Conservation (phyloP, 176 grass and related monocot genomes). For the Tuctoria greenei region DNA sequence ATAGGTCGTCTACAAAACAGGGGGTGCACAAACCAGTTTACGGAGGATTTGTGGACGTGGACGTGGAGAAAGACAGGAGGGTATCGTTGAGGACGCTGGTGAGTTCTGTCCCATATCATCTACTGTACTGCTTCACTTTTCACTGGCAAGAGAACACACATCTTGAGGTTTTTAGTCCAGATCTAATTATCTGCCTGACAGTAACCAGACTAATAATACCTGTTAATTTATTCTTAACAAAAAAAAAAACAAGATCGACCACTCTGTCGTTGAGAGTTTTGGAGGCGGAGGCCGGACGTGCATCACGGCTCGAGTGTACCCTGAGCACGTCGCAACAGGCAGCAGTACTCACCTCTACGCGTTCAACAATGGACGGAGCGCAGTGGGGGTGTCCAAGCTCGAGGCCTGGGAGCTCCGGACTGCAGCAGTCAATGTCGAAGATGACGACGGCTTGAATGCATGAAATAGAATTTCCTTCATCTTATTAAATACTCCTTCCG, state of each 20-base stretch:
- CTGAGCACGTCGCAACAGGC: conserved; percentile 40
- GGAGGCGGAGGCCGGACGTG: conserved; percentile 48
- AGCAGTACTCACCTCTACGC: conserved; percentile 41
- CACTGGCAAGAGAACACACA: background rate
- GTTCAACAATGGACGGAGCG: conserved; percentile 59
- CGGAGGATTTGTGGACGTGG: conserved; percentile 54
- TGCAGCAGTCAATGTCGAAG: conserved; percentile 33
- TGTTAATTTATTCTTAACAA: background rate
- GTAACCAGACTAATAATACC: background rate
- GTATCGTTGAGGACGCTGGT: conserved; percentile 77
- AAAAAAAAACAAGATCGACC: conserved; percentile 54
- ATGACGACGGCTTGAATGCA: conserved; percentile 28
- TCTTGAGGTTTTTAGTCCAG: background rate
- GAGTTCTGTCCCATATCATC: background rate
- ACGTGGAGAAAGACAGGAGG: conserved; percentile 51
- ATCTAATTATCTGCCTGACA: background rate
- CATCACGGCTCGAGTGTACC: conserved; percentile 66
- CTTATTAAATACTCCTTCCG: too few species aligned
- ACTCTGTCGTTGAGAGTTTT: conserved; percentile 66
- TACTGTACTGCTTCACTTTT: background rate
- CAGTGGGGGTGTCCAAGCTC: conserved; percentile 48
- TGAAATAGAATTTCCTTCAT: background rate
- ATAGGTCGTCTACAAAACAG: conserved; percentile 49
- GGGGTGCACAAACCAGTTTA: conserved; percentile 43
- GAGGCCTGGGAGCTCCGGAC: conserved; percentile 57